A percentile compares a stretch with the other conserved stretches of the same genome.
Conservation (phyloP, 2,329 filamentous ascomycete genomes). For the Beauveria sp. region DNA sequence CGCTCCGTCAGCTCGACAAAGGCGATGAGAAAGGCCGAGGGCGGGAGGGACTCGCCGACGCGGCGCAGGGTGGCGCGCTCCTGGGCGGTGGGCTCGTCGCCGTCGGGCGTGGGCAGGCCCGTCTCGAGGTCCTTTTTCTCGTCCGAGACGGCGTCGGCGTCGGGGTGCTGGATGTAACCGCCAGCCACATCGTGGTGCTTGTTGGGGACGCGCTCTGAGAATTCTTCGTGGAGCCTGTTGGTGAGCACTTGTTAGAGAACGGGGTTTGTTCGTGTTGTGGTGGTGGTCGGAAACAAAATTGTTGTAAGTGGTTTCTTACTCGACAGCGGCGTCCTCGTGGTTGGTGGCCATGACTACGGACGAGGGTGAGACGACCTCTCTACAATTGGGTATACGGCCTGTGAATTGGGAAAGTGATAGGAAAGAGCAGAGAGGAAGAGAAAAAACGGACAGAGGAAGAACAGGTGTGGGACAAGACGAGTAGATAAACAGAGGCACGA, state of each 20-base stretch:
- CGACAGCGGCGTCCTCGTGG: constrained; percentile 25
- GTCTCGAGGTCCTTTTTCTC: constrained; percentile 16
- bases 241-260: neutral
- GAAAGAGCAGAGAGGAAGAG: neutral
- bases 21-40: constrained; percentile 49
- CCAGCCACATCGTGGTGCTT: constrained; percentile 16
- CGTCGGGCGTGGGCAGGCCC: constrained; percentile 28
- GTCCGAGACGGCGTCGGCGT: neutral
- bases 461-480: constrained; percentile 3
- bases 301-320: constrained; percentile 20
- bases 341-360: constrained; percentile 24
- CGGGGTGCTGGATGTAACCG: constrained; percentile 11
- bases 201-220: constrained; percentile 16
- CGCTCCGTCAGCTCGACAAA: constrained; percentile 49
- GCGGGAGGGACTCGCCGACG: constrained; percentile 46
- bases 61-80: constrained; percentile 44
- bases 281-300: neutral
- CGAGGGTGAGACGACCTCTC: neutral
- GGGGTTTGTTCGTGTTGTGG: no score
- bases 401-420: neutral
- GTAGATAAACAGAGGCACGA: neutral
- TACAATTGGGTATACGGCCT: neutral
- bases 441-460: neutral
- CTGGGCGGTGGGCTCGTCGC: constrained; percentile 44
- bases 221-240: constrained; percentile 15